Conservation (phyloP, 192 early-diverging fungal genomes). For the Entomortierella lignicola region DNA sequence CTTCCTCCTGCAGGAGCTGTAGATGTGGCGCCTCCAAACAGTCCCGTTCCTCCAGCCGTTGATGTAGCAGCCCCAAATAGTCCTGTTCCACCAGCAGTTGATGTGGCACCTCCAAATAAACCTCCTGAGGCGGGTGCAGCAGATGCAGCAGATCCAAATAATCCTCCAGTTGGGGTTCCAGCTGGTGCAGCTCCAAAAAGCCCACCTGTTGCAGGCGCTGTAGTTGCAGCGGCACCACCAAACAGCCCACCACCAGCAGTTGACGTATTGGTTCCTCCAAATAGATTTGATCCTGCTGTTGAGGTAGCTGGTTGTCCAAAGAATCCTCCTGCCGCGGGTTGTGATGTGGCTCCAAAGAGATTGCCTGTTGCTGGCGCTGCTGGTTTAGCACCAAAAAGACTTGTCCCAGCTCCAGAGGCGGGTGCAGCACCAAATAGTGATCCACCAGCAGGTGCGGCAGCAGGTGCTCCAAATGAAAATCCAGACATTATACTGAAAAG, state of each 20-base stretch:
- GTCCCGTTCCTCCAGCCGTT: slow-evolving; percentile 29
- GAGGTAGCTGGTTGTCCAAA: slow-evolving; percentile 19
- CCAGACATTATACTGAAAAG: slow-evolving; percentile 36
- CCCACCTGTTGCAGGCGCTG: slow-evolving; percentile 32
- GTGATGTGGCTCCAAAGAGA: slow-evolving; percentile 24
- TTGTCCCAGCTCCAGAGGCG: slow-evolving; percentile 24
- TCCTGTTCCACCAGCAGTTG: slow-evolving; percentile 9
- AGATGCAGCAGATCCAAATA: slow-evolving; percentile 26
- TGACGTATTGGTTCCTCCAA: slow-evolving; percentile 32
- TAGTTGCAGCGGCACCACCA: slow-evolving; percentile 3
- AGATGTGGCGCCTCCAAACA: slow-evolving; percentile 38
- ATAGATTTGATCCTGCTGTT: slow-evolving; percentile 32
- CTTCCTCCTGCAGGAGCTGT: slow-evolving; percentile 38
- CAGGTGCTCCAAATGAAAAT: slow-evolving; percentile 46
- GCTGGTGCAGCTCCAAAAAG: slow-evolving; percentile 48
- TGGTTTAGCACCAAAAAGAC: slow-evolving; percentile 39
- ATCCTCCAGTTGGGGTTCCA: slow-evolving; percentile 22
- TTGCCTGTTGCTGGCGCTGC: slow-evolving; percentile 23
- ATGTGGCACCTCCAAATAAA: slow-evolving; percentile 28
- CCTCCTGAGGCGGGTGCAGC: slow-evolving; percentile 39
- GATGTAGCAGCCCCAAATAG: slow-evolving; percentile 19
- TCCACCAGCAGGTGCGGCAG: slow-evolving; percentile 31
- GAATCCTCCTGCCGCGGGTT: slow-evolving; percentile 28
- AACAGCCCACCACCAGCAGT: slow-evolving; percentile 11
- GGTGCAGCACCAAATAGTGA: slow-evolving; percentile 35